These are phyloP conservation scores for Suillus cothurnatus DNA, from an alignment of 768 basidiomycete genomes.

Conservation along the genomic window DNA sequence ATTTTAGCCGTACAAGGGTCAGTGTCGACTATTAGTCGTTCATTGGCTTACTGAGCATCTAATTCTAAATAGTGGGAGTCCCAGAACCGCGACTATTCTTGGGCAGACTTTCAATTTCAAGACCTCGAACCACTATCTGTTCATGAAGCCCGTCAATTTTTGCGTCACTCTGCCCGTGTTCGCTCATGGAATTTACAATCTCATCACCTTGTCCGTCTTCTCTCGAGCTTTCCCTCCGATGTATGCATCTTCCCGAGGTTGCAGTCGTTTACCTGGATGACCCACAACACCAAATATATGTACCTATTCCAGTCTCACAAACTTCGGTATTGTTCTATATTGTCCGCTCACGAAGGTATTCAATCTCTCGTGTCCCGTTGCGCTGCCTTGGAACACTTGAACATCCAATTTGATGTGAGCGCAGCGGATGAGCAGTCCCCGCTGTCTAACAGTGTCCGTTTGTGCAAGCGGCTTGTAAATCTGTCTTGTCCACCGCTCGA, in stretches of 20 bases:
- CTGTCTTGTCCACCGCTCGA: background rate
- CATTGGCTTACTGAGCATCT: background rate
- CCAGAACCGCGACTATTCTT: too few species aligned
- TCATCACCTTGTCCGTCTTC: background rate
- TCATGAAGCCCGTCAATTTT: background rate
- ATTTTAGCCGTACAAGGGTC: background rate
- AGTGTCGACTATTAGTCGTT: background rate
- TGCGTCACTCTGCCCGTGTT: background rate
- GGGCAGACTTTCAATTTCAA: too few species aligned
- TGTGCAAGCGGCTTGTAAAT: background rate
- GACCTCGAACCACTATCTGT: background rate
- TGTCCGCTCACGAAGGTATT: background rate
- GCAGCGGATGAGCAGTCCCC: background rate
- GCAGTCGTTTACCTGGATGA: too few species aligned
- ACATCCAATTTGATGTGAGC: fast-evolving
- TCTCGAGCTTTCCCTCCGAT: background rate
- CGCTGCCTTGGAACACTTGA: background rate
- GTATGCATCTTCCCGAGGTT: background rate
- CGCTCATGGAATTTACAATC: fast-evolving
- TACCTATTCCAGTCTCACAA: background rate
- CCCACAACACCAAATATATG: background rate
- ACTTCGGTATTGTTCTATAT: conserved; percentile 19
- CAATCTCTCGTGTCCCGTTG: background rate
- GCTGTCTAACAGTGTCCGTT: background rate
- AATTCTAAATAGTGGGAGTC: too few species aligned